Percentiles rank a stretch among this genome's conserved stretches.
Conservation (phyloP, 495 filamentous ascomycete genomes). For the Aspergillus bridgeri region DNA sequence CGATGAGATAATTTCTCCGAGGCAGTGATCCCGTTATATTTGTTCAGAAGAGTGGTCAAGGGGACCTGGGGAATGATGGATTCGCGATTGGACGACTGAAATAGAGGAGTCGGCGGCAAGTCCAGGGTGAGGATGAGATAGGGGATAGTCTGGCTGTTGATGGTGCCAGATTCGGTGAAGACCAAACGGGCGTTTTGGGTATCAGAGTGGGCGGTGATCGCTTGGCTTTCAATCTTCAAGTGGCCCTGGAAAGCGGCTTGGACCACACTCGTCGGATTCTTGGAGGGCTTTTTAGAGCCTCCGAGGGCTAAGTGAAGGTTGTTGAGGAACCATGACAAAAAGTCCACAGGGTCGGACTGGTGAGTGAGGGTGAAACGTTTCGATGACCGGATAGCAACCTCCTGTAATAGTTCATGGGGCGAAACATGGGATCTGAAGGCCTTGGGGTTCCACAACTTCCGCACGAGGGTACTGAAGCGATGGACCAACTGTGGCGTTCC, state of each 20-base stretch:
- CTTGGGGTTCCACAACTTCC: slow-evolving; percentile 97
- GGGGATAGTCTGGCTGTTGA: slow-evolving; percentile 68
- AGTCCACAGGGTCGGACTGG: slow-evolving; percentile 94
- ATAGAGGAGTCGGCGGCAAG: slow-evolving; percentile 89
- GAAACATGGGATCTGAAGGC: slow-evolving; percentile 98
- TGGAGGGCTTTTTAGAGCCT: slow-evolving; percentile 80
- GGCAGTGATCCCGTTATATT: slow-evolving; percentile 86
- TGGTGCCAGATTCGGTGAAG: slow-evolving; percentile 85
- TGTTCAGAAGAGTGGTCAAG: slow-evolving; percentile 80
- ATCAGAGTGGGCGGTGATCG: slow-evolving; percentile 89
- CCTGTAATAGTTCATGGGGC: slow-evolving; percentile 93
- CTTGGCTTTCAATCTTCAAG: slow-evolving; percentile 88
- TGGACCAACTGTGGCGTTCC: slow-evolving; percentile 59
- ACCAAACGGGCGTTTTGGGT: slow-evolving; percentile 77
- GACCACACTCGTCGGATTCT: slow-evolving; percentile 62
- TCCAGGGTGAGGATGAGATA: slow-evolving; percentile 93
- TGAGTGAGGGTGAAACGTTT: slow-evolving; percentile 89
- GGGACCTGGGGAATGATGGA: slow-evolving; percentile 98
- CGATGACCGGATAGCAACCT: slow-evolving; percentile 82
- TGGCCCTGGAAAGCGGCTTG: slow-evolving; percentile 92
- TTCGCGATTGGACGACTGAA: slow-evolving; percentile 83
- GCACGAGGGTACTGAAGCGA: slow-evolving; percentile 83
- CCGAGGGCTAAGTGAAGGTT: slow-evolving; percentile 89
- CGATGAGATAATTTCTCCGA: slow-evolving; percentile 86
- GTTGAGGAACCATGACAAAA: slow-evolving; percentile 96